Conservation (phyloP, 1,284 basidiomycete species). For the Porodaedalea pini region DNA sequence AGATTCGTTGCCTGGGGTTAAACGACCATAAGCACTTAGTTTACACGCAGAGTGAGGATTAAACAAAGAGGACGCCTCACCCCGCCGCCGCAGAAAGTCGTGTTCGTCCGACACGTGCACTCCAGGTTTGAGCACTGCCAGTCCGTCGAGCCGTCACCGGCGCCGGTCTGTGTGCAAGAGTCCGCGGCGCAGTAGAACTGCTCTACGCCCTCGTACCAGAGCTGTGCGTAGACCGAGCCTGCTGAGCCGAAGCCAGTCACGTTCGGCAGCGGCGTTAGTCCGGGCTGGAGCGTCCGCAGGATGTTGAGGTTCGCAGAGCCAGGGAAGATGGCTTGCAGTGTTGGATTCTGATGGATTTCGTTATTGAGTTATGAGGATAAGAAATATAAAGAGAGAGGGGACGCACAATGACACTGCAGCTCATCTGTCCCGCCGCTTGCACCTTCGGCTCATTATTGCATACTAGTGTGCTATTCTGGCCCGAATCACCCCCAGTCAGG, state of each 20-base stretch:
- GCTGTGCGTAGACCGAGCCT: constrained; percentile 63
- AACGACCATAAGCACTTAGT: too few species aligned
- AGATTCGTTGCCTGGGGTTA: constrained; percentile 47
- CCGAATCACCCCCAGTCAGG: constrained; percentile 22
- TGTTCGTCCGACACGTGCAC: constrained; percentile 68
- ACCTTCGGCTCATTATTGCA: constrained; percentile 62
- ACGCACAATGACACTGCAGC: constrained; percentile 70
- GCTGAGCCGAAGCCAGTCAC: constrained; percentile 56
- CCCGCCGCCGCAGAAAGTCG: constrained; percentile 69
- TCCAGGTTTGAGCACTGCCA: constrained; percentile 71
- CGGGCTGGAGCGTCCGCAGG: constrained; percentile 66
- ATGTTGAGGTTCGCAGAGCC: constrained; percentile 67
- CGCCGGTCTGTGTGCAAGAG: constrained; percentile 57
- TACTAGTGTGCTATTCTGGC: constrained; percentile 52
- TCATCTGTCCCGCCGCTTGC: constrained; percentile 67
- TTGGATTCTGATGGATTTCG: constrained; percentile 60
- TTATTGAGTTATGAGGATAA: neutral
- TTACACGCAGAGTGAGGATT: too few species aligned
- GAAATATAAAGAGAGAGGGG: constrained; percentile 21
- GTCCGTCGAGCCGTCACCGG: constrained; percentile 38
- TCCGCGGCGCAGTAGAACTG: constrained; percentile 79
- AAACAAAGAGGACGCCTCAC: constrained; percentile 6
- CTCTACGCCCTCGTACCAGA: constrained; percentile 82
- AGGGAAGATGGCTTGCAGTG: constrained; percentile 72
- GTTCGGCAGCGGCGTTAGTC: constrained; percentile 64